A percentile compares a stretch with the other conserved stretches of the same genome.
These are phyloP conservation scores for Lentinula sp. DNA, from an alignment of 768 basidiomycete species.

Conservation along the genomic window DNA sequence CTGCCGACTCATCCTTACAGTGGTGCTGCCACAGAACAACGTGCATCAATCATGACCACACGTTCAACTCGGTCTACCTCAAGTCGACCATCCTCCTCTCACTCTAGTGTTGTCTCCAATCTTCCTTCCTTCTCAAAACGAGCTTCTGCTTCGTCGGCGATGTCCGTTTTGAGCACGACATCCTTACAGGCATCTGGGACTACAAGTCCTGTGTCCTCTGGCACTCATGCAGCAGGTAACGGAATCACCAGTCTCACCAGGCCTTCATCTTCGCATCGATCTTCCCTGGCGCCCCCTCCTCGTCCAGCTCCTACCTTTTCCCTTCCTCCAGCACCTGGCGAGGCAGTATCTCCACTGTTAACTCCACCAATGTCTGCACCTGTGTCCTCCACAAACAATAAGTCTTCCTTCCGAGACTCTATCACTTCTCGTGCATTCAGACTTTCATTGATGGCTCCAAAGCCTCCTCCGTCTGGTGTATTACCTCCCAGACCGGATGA, in stretches of 20 bases:
- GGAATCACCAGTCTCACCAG: background rate
- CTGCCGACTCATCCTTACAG: conserved; percentile 25
- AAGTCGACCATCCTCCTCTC: background rate
- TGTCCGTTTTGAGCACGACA: conserved; percentile 36
- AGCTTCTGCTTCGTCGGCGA: conserved; percentile 42
- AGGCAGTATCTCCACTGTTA: conserved; percentile 17
- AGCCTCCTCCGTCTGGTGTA: conserved; percentile 51
- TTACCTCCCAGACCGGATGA: conserved; percentile 72
- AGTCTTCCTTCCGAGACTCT: conserved; percentile 48
- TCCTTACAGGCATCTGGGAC: conserved; percentile 28
- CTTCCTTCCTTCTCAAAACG: conserved; percentile 52
- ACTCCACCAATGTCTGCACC: conserved; percentile 14
- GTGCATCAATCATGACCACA: conserved; percentile 19
- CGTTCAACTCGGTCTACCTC: conserved; percentile 19
- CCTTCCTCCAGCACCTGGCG: conserved; percentile 59
- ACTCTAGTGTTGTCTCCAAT: conserved; percentile 33
- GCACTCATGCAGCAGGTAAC: background rate
- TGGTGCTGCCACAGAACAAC: conserved; percentile 7
- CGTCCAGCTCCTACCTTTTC: conserved; percentile 69
- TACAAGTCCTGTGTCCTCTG: background rate
- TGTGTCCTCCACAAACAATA: conserved; percentile 19
- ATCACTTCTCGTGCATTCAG: conserved; percentile 51
- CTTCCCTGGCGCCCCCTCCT: conserved; percentile 66
- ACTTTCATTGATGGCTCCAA: conserved; percentile 56
- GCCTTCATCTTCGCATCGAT: conserved; percentile 34